These are phyloP conservation scores for Ceratocystis albifundus DNA, from an alignment of 2,329 filamentous ascomycete species.

Conservation along the genomic window DNA sequence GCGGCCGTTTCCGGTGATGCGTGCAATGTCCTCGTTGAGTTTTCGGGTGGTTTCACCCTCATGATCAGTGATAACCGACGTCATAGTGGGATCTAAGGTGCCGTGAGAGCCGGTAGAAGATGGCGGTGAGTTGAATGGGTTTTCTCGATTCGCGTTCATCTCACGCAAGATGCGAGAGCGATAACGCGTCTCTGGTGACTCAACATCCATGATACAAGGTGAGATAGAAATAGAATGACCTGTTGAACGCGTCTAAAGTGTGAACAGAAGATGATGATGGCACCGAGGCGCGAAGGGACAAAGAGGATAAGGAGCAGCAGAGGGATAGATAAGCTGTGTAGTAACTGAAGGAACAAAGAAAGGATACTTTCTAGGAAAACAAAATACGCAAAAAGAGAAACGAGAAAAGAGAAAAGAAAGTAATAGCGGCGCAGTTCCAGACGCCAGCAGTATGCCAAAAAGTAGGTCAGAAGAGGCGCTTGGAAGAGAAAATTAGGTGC, in stretches of 20 bases:
- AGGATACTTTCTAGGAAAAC: constrained; percentile 21
- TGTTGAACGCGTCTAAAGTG: not conserved
- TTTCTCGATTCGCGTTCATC: constrained; percentile 42
- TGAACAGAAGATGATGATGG: not conserved
- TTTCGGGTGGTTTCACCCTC: constrained; percentile 44
- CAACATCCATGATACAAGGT: constrained; percentile 33
- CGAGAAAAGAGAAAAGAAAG: not conserved
- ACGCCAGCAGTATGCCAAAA: not conserved
- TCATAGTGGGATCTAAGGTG: constrained; percentile 43
- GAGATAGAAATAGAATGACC: not conserved
- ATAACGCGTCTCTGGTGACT: constrained; percentile 33
- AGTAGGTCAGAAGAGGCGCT: not conserved
- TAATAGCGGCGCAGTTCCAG: not conserved
- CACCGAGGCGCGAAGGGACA: constrained; percentile 1
- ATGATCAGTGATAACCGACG: constrained; percentile 42
- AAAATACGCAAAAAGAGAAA: constrained; percentile 6
- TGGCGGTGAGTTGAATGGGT: constrained; percentile 48
- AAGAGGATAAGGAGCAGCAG: not conserved
- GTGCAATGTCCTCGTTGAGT: constrained; percentile 39
- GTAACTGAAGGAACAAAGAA: not conserved
- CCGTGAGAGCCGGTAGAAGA: constrained; percentile 48
- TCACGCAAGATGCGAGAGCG: constrained; percentile 41
- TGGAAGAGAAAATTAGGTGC: not conserved
- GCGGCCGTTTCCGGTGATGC: constrained; percentile 32
- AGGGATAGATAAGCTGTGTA: not conserved